These are phyloP conservation scores for Vinca minor DNA, from an alignment of 257 asterid genomes.

Conservation along the genomic window DNA sequence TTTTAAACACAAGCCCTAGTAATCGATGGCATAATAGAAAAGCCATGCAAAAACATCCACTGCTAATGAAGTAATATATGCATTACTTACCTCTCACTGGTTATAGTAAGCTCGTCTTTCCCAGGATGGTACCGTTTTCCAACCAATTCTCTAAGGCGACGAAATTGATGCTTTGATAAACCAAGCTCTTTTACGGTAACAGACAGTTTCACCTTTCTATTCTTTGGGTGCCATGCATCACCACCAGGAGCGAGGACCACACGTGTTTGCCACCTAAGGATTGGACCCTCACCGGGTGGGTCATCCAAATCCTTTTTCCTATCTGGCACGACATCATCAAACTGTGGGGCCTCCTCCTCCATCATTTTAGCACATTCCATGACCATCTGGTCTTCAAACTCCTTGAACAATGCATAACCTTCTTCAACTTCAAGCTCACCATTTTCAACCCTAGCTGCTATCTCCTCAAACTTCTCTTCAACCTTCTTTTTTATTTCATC, in stretches of 20 bases:
- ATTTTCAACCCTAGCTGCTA: constrained; percentile 59
- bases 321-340: constrained; percentile 31
- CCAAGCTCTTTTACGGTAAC: constrained; percentile 85
- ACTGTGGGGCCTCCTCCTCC: constrained; percentile 46
- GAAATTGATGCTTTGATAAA: constrained; percentile 59
- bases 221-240: constrained; percentile 95
- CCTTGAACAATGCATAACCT: constrained; percentile 70
- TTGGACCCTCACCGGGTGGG: constrained; percentile 84
- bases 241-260: constrained; percentile 82
- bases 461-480: constrained; percentile 66
- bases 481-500: constrained; percentile 72
- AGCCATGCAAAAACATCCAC: background rate
- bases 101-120: constrained; percentile 83
- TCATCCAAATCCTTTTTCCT: constrained; percentile 43
- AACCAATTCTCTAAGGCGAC: constrained; percentile 71
- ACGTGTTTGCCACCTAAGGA: constrained; percentile 84
- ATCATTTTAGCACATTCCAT: constrained; percentile 51
- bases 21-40: background rate
- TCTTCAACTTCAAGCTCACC: constrained; percentile 78
- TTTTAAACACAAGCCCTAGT: background rate
- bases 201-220: constrained; percentile 67
- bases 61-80: background rate
- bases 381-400: constrained; percentile 83
- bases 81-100: constrained; percentile 70
- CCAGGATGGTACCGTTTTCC: constrained; percentile 83